Conservation (phyloP, 176 grass and related monocot genomes). For the Aegilops speltoides region DNA sequence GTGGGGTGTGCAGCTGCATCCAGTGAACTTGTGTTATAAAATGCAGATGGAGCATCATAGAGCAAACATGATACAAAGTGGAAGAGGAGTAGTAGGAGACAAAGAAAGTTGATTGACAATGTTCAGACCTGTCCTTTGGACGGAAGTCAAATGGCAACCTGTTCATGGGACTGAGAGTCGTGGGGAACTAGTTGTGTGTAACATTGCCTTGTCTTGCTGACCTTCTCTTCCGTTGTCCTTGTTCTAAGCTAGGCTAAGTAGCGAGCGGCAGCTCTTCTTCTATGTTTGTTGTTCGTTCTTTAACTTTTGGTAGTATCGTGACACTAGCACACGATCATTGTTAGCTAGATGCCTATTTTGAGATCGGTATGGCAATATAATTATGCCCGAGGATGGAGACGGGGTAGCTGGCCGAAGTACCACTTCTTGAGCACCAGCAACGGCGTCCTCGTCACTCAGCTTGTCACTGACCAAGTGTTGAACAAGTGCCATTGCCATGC, state of each 20-base stretch:
- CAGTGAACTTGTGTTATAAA: not conserved
- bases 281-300: too few relatives aligned
- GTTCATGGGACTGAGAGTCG: not conserved
- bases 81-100: not conserved
- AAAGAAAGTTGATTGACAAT: not conserved
- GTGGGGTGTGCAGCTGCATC: not conserved
- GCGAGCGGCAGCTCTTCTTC: not conserved
- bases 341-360: too few relatives aligned
- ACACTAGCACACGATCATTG: too few relatives aligned
- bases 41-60: not conserved
- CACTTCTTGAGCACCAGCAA: too few relatives aligned
- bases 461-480: too few relatives aligned
- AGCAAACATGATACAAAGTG: not conserved
- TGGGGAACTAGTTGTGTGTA: not conserved
- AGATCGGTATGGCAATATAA: too few relatives aligned
- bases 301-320: too few relatives aligned
- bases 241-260: not conserved
- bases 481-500: too few relatives aligned
- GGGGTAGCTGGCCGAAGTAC: too few relatives aligned
- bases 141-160: not conserved
- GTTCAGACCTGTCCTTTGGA: not conserved
- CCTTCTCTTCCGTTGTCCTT: not conserved
- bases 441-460: too few relatives aligned
- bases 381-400: too few relatives aligned
- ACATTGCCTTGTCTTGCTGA: rapidly evolving